Conservation (phyloP, 768 basidiomycete genomes). For the Suillus paluster region DNA sequence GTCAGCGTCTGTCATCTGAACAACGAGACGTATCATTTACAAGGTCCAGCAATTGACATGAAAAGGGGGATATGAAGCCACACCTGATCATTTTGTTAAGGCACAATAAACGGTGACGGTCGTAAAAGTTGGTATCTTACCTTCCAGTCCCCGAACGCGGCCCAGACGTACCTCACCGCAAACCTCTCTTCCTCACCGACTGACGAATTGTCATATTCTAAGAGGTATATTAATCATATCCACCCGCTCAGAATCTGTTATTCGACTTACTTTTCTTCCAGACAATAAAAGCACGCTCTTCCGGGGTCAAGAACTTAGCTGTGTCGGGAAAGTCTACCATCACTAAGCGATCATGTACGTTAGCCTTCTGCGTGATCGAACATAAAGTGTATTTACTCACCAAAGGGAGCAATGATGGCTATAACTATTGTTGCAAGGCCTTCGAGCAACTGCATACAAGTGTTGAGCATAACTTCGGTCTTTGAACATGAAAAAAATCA, state of each 20-base stretch:
- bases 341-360: conserved; percentile 37
- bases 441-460: conserved; percentile 47
- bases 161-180: conserved; percentile 52
- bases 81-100: conserved; percentile 28
- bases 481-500: conserved; percentile 29
- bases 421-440: conserved; percentile 64
- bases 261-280: conserved; percentile 57
- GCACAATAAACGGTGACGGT: background rate
- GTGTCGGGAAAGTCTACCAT: conserved; percentile 66
- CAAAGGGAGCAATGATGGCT: conserved; percentile 54
- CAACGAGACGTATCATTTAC: conserved; percentile 43
- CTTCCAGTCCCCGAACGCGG: conserved; percentile 66
- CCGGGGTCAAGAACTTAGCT: conserved; percentile 62
- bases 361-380: background rate
- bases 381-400: conserved; percentile 35
- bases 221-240: background rate
- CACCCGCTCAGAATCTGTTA: background rate
- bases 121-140: conserved; percentile 25
- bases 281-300: conserved; percentile 60
- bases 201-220: conserved; percentile 56
- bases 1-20: background rate
- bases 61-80: conserved; percentile 63
- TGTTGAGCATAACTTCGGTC: conserved; percentile 8
- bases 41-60: conserved; percentile 59
- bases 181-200: conserved; percentile 70